A percentile compares a stretch with the other conserved stretches of the same genome.
Evolutionary conservation across 1,139 yeast species (phyloP).

Genomic region (Taphrina confusa): DNA sequence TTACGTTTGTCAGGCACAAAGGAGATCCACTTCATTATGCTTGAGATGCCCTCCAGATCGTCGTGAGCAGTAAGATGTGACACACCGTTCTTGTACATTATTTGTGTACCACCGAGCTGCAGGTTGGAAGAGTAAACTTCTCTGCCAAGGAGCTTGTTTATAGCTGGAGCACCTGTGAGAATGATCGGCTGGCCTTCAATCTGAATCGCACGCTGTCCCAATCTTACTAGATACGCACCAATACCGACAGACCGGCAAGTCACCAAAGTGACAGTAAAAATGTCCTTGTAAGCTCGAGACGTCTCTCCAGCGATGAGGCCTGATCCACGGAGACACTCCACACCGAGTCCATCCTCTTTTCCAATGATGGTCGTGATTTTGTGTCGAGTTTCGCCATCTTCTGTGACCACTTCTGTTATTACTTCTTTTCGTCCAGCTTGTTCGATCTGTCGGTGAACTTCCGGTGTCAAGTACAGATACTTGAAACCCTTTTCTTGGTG

Average conservation of each 20-base stretch:
- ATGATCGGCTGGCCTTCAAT: constrained; percentile 98
- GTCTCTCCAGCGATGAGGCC: constrained; percentile 99
- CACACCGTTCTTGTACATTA: constrained; percentile 97
- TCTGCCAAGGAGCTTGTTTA: constrained; percentile 91
- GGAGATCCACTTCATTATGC: constrained; percentile 95
- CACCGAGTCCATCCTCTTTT: constrained; percentile 95
- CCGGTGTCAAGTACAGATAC: constrained; percentile 77
- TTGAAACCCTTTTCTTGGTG: constrained; percentile 83
- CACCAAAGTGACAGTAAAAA: constrained; percentile 91
- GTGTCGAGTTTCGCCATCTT: constrained; percentile 78
- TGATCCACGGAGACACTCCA: constrained; percentile 95
- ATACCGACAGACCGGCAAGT: constrained; percentile 99
- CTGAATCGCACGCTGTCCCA: constrained; percentile 98
- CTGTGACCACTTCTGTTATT: constrained; percentile 76
- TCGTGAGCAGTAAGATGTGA: constrained; percentile 94
- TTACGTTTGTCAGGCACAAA: constrained; percentile 89
- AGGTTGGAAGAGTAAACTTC: constrained; percentile 95
- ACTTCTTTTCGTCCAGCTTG: constrained; percentile 63
- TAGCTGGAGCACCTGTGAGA: constrained; percentile 98
- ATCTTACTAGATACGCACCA: constrained; percentile 96
- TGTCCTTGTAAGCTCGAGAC: constrained; percentile 94
- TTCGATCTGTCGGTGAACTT: constrained; percentile 62
- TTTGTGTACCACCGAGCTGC: constrained; percentile 98
- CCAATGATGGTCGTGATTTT: constrained; percentile 85
- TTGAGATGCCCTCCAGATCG: constrained; percentile 93